Conservation (phyloP, 495 filamentous ascomycete species). For the Lindgomyces ingoldianus region DNA sequence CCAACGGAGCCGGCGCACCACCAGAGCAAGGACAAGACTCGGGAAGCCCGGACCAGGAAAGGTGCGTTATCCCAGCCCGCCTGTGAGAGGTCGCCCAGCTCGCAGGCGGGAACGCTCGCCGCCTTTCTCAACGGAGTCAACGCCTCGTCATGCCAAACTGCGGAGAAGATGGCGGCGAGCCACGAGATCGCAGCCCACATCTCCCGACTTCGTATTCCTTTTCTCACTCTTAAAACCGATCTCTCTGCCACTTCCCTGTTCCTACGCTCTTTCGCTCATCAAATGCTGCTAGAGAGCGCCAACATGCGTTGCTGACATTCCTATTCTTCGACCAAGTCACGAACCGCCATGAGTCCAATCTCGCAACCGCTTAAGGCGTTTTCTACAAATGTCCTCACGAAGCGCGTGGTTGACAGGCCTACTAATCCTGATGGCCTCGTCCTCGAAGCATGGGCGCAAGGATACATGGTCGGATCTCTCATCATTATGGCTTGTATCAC, state of each 20-base stretch:
- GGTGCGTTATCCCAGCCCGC: slow-evolving; percentile 1
- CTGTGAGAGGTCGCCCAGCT: slow-evolving; percentile 19
- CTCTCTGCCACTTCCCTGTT: not conserved
- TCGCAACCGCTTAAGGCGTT: not conserved
- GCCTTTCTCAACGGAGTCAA: slow-evolving; percentile 3
- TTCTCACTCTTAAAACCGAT: not conserved
- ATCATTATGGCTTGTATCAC: slow-evolving; percentile 46
- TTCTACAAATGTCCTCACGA: not conserved
- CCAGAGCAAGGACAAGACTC: not conserved
- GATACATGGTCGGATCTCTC: slow-evolving; percentile 45
- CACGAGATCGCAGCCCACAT: slow-evolving; percentile 8
- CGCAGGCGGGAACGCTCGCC: slow-evolving; percentile 2
- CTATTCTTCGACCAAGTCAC: not conserved
- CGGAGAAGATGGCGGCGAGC: slow-evolving; percentile 27
- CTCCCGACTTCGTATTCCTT: not conserved
- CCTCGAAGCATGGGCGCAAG: slow-evolving; percentile 47
- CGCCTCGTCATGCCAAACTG: slow-evolving; percentile 25
- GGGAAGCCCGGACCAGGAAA: not conserved
- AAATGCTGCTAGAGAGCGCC: not conserved
- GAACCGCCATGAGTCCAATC: slow-evolving; percentile 24
- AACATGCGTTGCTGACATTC: slow-evolving; percentile 3
- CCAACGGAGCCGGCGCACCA: not conserved
- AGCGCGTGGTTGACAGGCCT: slow-evolving; percentile 22
- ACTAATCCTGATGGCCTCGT: slow-evolving; percentile 36
- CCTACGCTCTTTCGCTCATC: not conserved